phyloP scores from a whole-genome alignment of 2,329 filamentous ascomycete genomes.

The Ustulina deusta region DNA sequence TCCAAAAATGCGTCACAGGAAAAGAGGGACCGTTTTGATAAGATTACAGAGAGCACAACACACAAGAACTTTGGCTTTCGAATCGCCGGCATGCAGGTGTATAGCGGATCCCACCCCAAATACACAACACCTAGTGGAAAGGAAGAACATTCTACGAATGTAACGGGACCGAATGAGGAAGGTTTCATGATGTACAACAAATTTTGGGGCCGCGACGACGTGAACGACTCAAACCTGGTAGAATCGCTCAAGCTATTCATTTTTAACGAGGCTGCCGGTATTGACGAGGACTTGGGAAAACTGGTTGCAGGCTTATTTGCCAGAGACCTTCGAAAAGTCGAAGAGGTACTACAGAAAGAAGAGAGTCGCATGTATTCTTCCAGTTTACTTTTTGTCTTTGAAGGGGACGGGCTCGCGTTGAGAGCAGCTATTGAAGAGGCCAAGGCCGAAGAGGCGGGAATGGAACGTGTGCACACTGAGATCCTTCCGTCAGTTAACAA shows the following conservation, averaged over 20 bases:
- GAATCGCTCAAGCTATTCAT: constrained; percentile 68
- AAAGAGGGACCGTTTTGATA: constrained; percentile 71
- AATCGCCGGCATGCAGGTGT: constrained; percentile 74
- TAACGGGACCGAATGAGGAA: constrained; percentile 63
- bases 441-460: constrained; percentile 51
- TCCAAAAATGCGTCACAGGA: constrained; percentile 75
- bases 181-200: constrained; percentile 72
- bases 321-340: constrained; percentile 64
- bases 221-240: constrained; percentile 66
- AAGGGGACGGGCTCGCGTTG: constrained; percentile 70
- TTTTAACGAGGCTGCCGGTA: constrained; percentile 68
- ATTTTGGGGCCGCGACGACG: constrained; percentile 67
- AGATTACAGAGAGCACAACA: constrained; percentile 69
- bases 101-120: constrained; percentile 60
- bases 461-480: constrained; percentile 42
- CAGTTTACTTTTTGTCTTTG: constrained; percentile 72
- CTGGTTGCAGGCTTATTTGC: constrained; percentile 67
- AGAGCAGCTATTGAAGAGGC: constrained; percentile 66
- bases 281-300: constrained; percentile 69
- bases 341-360: constrained; percentile 64
- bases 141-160: constrained; percentile 53
- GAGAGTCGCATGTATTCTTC: constrained; percentile 74
- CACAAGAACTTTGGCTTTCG: constrained; percentile 71
- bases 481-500: constrained; percentile 53
- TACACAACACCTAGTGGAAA: constrained; percentile 20